Conservation (phyloP, 1,284 basidiomycete species). For the Rhodofomes roseus region DNA sequence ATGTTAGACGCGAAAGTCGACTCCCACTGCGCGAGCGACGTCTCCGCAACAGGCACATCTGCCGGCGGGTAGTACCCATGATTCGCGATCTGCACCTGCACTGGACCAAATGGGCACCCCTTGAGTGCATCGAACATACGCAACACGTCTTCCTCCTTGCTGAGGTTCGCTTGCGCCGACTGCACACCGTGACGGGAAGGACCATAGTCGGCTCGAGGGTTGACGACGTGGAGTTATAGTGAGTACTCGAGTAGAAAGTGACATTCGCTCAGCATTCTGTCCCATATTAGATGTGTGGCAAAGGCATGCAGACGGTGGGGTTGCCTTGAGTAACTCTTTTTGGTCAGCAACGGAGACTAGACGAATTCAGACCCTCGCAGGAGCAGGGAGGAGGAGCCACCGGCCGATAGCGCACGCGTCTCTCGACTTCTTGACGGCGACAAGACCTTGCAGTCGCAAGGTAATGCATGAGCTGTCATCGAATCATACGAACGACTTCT, state of each 20-base stretch:
- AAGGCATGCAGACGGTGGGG: no score
- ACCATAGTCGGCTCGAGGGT: constrained; percentile 42
- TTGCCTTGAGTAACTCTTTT: no score
- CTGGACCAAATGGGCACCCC: constrained; percentile 38
- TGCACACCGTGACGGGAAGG: constrained; percentile 45
- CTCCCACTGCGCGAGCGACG: constrained; percentile 67
- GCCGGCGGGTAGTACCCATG: constrained; percentile 55
- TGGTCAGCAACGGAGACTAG: no score
- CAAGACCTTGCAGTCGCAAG: no score
- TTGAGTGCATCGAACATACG: constrained; percentile 38
- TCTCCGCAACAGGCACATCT: constrained; percentile 49
- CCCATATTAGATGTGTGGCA: no score
- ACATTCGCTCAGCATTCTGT: constrained; percentile 69
- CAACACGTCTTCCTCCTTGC: constrained; percentile 48
- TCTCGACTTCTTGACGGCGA: no score
- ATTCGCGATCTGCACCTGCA: constrained; percentile 60
- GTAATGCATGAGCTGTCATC: no score
- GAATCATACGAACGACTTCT: no score
- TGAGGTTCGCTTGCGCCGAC: constrained; percentile 54
- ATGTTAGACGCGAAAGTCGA: constrained; percentile 60
- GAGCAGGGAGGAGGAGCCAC: no score
- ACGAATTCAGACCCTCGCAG: no score
- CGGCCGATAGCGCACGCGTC: no score
- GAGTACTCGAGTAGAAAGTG: constrained; percentile 72
- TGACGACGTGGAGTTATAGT: constrained; percentile 57